Evolutionary conservation across 305 asterid species (phyloP).

Genomic region (Fraxinus floribunda): DNA sequence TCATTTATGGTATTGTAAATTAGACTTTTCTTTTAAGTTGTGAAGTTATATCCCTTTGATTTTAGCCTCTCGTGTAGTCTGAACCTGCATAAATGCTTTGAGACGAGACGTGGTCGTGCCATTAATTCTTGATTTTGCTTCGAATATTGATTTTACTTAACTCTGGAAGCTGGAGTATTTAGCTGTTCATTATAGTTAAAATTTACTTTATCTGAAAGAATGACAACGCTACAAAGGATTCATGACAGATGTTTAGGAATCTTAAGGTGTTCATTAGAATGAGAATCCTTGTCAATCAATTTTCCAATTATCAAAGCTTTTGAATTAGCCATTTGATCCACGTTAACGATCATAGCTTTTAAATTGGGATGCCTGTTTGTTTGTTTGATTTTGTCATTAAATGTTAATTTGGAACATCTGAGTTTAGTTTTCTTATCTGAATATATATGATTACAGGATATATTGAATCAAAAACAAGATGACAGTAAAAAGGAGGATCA

Average conservation of each 20-base stretch:
- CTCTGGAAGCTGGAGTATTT: not conserved
- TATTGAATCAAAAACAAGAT: conserved; percentile 27
- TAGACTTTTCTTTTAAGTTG: not conserved
- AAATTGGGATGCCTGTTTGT: not conserved
- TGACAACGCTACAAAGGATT: not conserved
- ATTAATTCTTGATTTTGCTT: not conserved
- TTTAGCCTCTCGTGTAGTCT: not conserved
- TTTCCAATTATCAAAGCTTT: not conserved
- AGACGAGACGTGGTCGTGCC: not conserved
- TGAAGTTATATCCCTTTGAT: not conserved
- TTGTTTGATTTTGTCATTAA: not conserved
- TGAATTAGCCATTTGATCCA: not conserved
- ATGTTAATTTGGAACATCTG: not conserved
- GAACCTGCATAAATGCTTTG: not conserved
- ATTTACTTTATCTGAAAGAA: not conserved
- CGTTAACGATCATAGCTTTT: not conserved
- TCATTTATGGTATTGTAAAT: not conserved
- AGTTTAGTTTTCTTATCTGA: conserved; percentile 14
- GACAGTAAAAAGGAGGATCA: conserved; percentile 35
- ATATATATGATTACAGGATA: conserved; percentile 41
- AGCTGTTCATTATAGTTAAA: not conserved
- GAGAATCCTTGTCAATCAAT: not conserved
- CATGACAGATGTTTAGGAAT: not conserved
- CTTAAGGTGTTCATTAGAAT: not conserved
- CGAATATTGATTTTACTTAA: not conserved